phyloP scores from a whole-genome alignment of 352 stramenopile genomes.

The Blastocystis sp. region DNA sequence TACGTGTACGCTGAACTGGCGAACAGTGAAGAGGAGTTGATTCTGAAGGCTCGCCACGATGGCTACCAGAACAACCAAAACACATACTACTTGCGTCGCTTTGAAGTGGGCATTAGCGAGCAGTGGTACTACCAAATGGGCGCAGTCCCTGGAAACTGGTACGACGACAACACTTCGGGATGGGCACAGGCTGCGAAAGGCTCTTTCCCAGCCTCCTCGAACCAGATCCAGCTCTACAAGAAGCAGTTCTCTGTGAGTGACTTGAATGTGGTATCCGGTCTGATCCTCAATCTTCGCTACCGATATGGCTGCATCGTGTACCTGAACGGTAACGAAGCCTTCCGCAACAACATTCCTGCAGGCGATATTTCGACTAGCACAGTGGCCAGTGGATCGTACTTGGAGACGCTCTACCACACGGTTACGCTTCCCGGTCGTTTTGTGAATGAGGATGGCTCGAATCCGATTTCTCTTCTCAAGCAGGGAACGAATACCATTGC shows the following conservation, averaged over 20 bases:
- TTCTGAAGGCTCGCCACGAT: neutral
- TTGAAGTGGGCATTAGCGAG: neutral
- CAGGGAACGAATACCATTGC: slow-evolving; percentile 6
- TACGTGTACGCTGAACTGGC: neutral
- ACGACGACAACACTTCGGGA: neutral
- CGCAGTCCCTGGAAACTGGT: neutral
- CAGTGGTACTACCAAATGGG: slow-evolving; percentile 23
- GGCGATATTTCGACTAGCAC: neutral
- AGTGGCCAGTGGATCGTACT: neutral
- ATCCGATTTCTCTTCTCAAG: neutral
- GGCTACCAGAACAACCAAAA: neutral
- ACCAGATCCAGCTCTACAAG: neutral
- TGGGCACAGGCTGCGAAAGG: neutral
- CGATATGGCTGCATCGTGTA: neutral
- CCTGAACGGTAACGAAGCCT: neutral
- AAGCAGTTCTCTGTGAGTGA: neutral
- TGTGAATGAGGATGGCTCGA: neutral
- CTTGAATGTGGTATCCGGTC: neutral
- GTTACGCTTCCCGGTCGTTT: neutral
- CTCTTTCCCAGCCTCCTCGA: neutral
- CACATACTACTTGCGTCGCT: neutral
- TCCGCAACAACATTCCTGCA: neutral
- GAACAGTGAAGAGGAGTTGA: neutral
- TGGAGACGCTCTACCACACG: neutral
- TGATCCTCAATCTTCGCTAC: neutral